Base-by-base conservation (phyloP, 2,329 filamentous ascomycete genomes). In the Fusarium proliferatum region DNA sequence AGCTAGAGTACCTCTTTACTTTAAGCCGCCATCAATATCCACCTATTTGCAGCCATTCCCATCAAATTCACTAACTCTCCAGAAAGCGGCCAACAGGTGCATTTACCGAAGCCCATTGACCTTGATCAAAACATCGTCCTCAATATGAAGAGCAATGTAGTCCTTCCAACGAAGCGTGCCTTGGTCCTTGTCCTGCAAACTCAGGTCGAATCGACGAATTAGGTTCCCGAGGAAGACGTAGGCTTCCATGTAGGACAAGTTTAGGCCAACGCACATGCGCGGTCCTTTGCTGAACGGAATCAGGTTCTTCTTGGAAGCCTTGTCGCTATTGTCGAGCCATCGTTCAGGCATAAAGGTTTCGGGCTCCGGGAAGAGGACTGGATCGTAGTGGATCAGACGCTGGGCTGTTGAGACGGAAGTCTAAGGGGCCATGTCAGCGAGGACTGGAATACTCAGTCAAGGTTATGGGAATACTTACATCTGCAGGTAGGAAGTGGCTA, bases 361-460 rank as follows among this genome's bases (percentile, higher is more conserved):
- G 23, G 34, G 51, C n/a, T 52, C 49, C 0, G 51, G 51, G 10
- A 55, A 39, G 3, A 39, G 13, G 19, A 21, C 11, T n/a, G 36
- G 23, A 23, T 30, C 51, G 7, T 55, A 39, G 26, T 55, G 51
- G 36, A 55, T 55, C 19, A 55, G 34, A 13, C 51, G 51, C 7
- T 55, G 51, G 13, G 51, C 51, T 17, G 36, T 55, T n/a, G 36
- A 55, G 19, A 55, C 36, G 13, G 51, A 39, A 6, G 51, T 55
- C 36, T 39, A 11, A 11, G 8, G 19, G 13, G 12, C 3, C 9
- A 13, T 39, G 34, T 55, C 21, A 55, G 23, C 6, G 4, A 19
- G 10, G 21, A 4, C 17, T 1, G 2, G 5, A 17, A 17, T 5
- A 9, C 10, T 7, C 3, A 6, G 9, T 12, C 7, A 49, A 17